Evolutionary conservation across 352 stramenopile species (phyloP), one percentile per base, ranked within the genome.

Genomic region (Phytophthora palmivora): DNA sequence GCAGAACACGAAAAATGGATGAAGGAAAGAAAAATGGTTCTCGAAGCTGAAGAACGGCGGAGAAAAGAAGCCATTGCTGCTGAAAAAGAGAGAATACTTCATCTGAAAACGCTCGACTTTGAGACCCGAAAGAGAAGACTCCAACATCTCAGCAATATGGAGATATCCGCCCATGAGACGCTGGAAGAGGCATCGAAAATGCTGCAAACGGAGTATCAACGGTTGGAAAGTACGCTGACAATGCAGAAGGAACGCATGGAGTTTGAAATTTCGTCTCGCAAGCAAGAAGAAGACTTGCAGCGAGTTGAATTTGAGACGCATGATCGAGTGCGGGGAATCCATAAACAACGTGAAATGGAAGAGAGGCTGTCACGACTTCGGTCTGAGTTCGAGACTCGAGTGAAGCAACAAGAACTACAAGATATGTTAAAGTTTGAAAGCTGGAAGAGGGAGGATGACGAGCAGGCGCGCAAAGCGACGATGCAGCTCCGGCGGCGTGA

Each of bases 251-350:
- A 96, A 39, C 76, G 82, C 0, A 81, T 72, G 26, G 79, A 85
- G 21, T 91, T 87, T n/a, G 83, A 92, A 21, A 70, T 91, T 8
- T 72, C 71, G 10, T 88, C 81, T n/a, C 78, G 80, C 6, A 76
- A 78, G 41, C 74, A 94, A 61, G 82, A 94, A 78, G 85, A 96
- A 58, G 80, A 91, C 19, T 63, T 96, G 7, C 70, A 88, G 41
- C 68, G 76, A 22, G 36, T 94, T n/a, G 85, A 96, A 46, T 84
- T 76, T 33, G 85, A 94, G 42, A 83, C 83, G 0, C 73, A 90
- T 14, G 76, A 88, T 41, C 79, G 84, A 0, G 79, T 95, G 14
- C 44, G 52, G 7, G 65, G 77, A 2, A 84, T 95, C 34, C 68
- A 87, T 52, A 80, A 87, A 26, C 74, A 91, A 16, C 63, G 68